Base-by-base conservation (phyloP, 495 filamentous ascomycete genomes). In the Sabuloglossum arenarium region DNA sequence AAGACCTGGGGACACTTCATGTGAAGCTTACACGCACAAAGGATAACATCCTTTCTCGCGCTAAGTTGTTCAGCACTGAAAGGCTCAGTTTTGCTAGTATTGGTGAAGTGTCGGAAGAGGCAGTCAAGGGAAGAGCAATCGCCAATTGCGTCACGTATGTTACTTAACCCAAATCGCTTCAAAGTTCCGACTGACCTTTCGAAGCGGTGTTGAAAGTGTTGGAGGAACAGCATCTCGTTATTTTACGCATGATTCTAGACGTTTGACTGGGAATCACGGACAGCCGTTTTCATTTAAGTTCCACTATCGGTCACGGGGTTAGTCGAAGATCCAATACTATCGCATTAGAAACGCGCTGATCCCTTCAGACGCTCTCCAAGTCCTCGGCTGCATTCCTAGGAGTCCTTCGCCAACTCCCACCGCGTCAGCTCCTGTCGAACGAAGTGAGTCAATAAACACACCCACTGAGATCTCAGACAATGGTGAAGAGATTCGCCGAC, bases 371-470 rank as follows among this genome's bases (percentile, higher is more conserved):
- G 57, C 57, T 34, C 56, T 64, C 19, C 62, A 64, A 39, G 60
- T 53, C 29, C 37, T 64, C 3, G 62, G 62, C 24, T 62, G 61
- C 28, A 63, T 64, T 19, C 62, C 62, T 23, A 56, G 57, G 34
- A 42, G 55, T 29, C 61, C 62, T 3, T 59, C 61, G 10, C 61
- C 61, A 16, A n/a, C n/a, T n/a, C n/a, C n/a, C n/a, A n/a, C n/a
- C n/a, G n/a, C n/a, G n/a, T n/a, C n/a, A n/a, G 51, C 53, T 10
- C 53, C 53, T 12, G 16, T 28, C 39, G 39, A 43, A 23, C 39
- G 14, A 39, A 6, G 34, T 16, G 34, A 39, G 34, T 12, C 39
- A 4, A 10, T 43, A 23, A 43, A 23, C 2, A 2, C n/a, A 19
- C 2, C n/a, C 11, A 43, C n/a, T 21, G 19, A 10, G 19, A 4